These are phyloP conservation scores for Podaxis sp. DNA, from an alignment of 768 basidiomycete species.

Conservation along the genomic window DNA sequence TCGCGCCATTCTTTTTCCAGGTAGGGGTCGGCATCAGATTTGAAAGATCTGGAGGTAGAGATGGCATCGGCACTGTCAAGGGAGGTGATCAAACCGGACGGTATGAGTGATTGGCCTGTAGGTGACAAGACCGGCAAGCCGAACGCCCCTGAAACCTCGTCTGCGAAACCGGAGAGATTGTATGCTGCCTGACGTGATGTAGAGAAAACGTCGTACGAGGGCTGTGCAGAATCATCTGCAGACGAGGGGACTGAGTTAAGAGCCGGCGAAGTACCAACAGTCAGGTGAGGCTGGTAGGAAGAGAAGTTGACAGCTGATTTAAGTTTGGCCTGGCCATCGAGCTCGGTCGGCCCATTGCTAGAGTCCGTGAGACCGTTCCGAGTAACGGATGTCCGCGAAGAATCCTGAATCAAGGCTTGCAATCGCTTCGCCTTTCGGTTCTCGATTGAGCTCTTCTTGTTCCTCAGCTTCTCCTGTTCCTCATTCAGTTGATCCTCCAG, in stretches of 20 bases:
- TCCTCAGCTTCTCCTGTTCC: constrained; percentile 58
- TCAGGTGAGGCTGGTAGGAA: neutral
- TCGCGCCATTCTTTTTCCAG: constrained; percentile 53
- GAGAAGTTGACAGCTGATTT: neutral
- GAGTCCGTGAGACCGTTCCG: neutral
- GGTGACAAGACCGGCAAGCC: constrained; percentile 23
- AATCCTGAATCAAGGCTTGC: neutral
- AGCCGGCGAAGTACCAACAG: neutral
- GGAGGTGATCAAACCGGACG: constrained; percentile 18
- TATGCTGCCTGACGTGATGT: neutral
- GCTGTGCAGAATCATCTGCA: neutral
- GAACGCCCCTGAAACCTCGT: constrained; percentile 44
- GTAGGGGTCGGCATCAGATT: constrained; percentile 50
- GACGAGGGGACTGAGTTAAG: neutral
- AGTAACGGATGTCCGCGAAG: neutral
- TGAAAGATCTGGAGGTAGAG: constrained; percentile 25
- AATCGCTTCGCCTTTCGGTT: neutral
- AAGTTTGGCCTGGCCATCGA: neutral
- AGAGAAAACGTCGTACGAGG: neutral
- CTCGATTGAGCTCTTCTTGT: constrained; percentile 14
- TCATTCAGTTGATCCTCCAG: constrained; percentile 70
- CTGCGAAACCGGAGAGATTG: constrained; percentile 16
- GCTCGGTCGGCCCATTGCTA: neutral
- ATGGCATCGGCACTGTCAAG: constrained; percentile 14
- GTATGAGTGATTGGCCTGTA: constrained; percentile 16